Evolutionary conservation across 192 early-diverging fungal species (phyloP), one percentile per base, ranked within the genome.

Genomic region (Coemansia sp.): DNA sequence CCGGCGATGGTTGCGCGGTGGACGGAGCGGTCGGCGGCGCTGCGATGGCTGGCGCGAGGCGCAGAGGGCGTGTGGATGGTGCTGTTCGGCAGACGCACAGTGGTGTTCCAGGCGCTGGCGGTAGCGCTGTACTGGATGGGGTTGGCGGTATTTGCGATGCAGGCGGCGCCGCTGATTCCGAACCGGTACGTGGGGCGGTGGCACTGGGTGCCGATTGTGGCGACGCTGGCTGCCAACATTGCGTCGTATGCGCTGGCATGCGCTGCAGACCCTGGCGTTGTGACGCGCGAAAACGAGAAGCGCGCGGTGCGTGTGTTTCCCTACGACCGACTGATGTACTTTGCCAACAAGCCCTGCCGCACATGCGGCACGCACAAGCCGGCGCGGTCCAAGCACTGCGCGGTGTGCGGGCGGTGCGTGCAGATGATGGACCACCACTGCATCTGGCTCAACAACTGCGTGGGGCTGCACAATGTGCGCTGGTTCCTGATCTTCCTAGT

Each of bases 361-460:
- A 81, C 79, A 5, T 81, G 79, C 45, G 32, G 41, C 15, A 56
- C 61, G 58, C 43, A 58, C 57, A 76, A 74, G 63, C 74, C 82
- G 5, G 82, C 82, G n/a, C 70, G 82, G 60, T 83, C 82, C 53
- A 83, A 83, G 62, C 82, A 83, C 61, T 83, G 82, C 61, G 65
- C 76, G 23, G 66, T 65, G 9, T 83, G 82, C 61, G 61, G 58
- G 17, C 59, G 48, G 38, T 83, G 82, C 66, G 62, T 83, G 22
- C 69, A 74, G 62, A 73, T 74, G 68, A 56, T 73, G 73, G 82
- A 83, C 68, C 82, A 83, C 67, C 82, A 83, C 55, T 83, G 82
- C 46, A 70, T 83, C 23, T 83, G 81, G 81, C 67, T 83, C 34
- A 83, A 83, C 70, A 83, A 73, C 73, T 83, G 81, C 67, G 76